A percentile compares a stretch with the other conserved stretches of the same genome.
These are phyloP conservation scores for Leptographium radiaticola DNA, from an alignment of 2,329 filamentous ascomycete genomes.

Conservation along the genomic window DNA sequence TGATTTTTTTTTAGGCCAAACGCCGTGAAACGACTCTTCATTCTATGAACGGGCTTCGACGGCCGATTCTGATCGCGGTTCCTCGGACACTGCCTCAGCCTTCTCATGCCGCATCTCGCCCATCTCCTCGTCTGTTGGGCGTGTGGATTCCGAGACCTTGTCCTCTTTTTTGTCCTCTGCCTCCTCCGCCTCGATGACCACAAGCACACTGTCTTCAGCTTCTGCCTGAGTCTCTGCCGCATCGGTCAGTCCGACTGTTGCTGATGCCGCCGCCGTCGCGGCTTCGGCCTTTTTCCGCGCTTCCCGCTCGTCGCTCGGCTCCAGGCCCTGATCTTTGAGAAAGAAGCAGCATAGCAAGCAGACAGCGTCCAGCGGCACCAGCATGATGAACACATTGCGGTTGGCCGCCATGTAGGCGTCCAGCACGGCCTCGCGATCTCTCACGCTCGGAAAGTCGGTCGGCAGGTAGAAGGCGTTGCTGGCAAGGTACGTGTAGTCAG, in stretches of 20 bases:
- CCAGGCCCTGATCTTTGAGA: constrained; percentile 36
- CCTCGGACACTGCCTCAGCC: background rate
- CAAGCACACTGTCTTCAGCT: background rate
- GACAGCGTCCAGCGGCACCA: constrained; percentile 37
- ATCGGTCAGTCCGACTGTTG: background rate
- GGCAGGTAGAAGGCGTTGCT: constrained; percentile 17
- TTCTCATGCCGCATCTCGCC: background rate
- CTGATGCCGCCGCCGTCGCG: background rate
- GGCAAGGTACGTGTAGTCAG: constrained; percentile 11
- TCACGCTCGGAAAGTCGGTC: constrained; percentile 10
- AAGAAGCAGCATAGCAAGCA: constrained; percentile 37
- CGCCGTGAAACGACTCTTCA: background rate
- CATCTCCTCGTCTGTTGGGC: background rate
- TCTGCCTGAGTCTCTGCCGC: background rate
- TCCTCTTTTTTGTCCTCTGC: background rate
- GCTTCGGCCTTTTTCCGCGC: background rate
- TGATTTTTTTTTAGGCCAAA: background rate
- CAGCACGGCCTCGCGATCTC: constrained; percentile 10
- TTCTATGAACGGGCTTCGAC: too few species aligned
- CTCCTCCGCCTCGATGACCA: background rate
- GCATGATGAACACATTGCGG: constrained; percentile 41
- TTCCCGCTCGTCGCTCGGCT: constrained; percentile 11
- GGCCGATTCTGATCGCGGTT: too few species aligned
- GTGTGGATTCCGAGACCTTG: background rate
- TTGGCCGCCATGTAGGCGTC: constrained; percentile 27